phyloP scores from a whole-genome alignment of 345 rosid genomes.

The Citrus inodora region DNA sequence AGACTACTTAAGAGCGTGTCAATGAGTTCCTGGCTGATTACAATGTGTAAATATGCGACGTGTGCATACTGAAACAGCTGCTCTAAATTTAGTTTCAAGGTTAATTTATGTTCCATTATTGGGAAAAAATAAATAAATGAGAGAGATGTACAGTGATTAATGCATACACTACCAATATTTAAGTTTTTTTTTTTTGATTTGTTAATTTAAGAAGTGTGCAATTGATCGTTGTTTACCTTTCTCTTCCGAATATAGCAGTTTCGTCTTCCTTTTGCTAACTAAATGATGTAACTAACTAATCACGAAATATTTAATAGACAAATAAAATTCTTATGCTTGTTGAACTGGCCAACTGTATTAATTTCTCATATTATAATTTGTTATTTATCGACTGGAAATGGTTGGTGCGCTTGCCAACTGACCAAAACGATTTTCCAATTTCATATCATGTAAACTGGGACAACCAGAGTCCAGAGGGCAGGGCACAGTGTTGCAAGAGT shows the following conservation, averaged over 20 bases:
- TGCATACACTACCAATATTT: background rate
- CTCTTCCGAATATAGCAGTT: background rate
- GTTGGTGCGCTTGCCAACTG: background rate
- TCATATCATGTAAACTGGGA: too few relatives aligned
- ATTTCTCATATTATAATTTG: background rate
- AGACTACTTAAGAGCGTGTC: background rate
- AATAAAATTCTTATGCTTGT: background rate
- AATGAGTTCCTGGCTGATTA: background rate
- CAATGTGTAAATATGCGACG: background rate
- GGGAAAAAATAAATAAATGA: too few relatives aligned
- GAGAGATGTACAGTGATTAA: background rate
- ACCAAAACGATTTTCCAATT: background rate
- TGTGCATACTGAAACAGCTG: slow-evolving; percentile 5
- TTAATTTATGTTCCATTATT: background rate
- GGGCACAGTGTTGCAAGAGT: background rate
- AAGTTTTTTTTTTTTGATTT: background rate
- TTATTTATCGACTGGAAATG: background rate
- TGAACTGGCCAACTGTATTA: background rate
- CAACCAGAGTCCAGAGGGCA: background rate
- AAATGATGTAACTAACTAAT: background rate
- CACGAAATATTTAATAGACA: background rate
- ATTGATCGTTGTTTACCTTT: background rate
- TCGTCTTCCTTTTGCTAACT: background rate
- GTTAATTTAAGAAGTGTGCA: background rate
- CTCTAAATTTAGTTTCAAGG: background rate